Evolutionary conservation across 78 protist genomes (phyloP), one percentile per base, ranked within the genome.

Genomic region (Anaeramoeba ignava): DNA sequence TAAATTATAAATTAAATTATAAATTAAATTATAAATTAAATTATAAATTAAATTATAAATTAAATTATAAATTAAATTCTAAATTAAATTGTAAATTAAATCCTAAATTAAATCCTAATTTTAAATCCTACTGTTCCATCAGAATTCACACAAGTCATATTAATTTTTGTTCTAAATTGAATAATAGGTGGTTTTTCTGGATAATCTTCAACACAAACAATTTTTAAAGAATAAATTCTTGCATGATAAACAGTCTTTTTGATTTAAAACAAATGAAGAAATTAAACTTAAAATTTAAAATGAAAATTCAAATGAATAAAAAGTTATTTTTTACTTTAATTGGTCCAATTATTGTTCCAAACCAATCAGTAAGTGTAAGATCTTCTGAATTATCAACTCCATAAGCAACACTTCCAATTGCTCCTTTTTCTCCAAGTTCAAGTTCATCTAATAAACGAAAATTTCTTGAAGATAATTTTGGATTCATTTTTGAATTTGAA

Each of bases 261-360:
- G 36, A 54, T 27, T 8, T 27, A 54, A 54, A 54, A 54, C 8
- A 54, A 8, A 54, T 27, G 17, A 54, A 54, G 17, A 54, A 54
- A 54, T 54, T 54, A 17, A 54, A 54, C 36, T 27, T 27, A 17
- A 54, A 54, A 54, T 8, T 27, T 27, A 54, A 54, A 54, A 17
- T 27, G 17, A 54, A 54, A 54, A 27, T 8, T 54, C 36, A 54
- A 8, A 27, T 54, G 73, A 54, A 54, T 54, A 27, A 54, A 54
- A 17, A 54, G 17, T 8, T 27, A 17, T 27, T 8, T 8, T 17
- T 54, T 54, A 54, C 73, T 27, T 17, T 54, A 27, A 27, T 8
- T 54, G 73, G 73, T 54, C 73, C 73, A 54, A 54, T 54, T 8
- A 54, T 54, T 54, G 73, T 54, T 54, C 73, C 73, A 54, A 54